A percentile compares a stretch with the other conserved stretches of the same genome.
Conservation (phyloP, 2,329 filamentous ascomycete species). For the Dactylellina haptotyla region DNA sequence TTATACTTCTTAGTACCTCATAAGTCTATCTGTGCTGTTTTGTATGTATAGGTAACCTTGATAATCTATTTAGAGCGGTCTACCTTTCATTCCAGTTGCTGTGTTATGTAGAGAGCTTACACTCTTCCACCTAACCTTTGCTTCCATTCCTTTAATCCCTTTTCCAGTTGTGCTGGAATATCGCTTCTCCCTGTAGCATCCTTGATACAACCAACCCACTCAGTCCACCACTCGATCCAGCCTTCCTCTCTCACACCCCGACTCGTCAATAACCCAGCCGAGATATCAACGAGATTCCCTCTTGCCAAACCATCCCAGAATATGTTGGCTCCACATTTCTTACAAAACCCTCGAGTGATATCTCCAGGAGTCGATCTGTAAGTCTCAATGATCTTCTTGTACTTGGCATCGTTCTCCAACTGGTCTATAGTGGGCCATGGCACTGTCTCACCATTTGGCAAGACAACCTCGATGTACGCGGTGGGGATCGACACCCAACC, state of each 20-base stretch:
- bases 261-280: conserved; percentile 68
- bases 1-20: too few species aligned
- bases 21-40: too few species aligned
- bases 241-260: conserved; percentile 68
- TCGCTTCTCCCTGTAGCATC: conserved; percentile 61
- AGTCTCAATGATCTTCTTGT: conserved; percentile 63
- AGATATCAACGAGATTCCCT: conserved; percentile 71
- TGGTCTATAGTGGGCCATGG: conserved; percentile 43
- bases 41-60: too few species aligned
- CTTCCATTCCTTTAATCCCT: conserved; percentile 28
- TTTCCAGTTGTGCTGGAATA: conserved; percentile 13
- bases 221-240: conserved; percentile 72
- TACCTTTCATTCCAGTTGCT: too few species aligned
- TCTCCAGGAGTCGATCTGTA: conserved; percentile 66
- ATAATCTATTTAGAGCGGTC: too few species aligned
- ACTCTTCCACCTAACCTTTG: conserved; percentile 7
- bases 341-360: conserved; percentile 72
- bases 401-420: conserved; percentile 61
- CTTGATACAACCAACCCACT: conserved; percentile 70
- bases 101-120: too few species aligned
- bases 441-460: conserved; percentile 50
- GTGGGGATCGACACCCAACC: conserved; percentile 73
- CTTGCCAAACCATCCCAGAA: conserved; percentile 71
- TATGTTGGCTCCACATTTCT: conserved; percentile 71
- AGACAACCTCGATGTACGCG: conserved; percentile 61